These are phyloP conservation scores for Pichia nanzhaoensis DNA, from an alignment of 805 yeast species.

Conservation along the genomic window DNA sequence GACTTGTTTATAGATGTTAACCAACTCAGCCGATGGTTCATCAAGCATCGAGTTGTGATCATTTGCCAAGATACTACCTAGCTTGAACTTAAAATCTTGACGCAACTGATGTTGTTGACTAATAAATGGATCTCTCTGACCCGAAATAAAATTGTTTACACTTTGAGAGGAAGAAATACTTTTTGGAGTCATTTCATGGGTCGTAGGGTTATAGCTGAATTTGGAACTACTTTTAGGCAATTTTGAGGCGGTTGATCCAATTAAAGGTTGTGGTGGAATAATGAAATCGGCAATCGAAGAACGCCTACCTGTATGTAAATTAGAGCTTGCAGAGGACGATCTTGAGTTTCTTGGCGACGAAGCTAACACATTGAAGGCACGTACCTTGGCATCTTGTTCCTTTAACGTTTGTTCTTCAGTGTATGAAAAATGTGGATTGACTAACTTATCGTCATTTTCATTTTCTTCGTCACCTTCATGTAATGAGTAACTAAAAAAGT, in stretches of 20 bases:
- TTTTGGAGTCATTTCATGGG: conserved; percentile 20
- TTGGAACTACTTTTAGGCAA: conserved; percentile 15
- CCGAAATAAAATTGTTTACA: too few species aligned
- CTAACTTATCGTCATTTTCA: conserved; percentile 10
- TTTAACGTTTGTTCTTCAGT: conserved; percentile 57
- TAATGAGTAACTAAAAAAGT: conserved; percentile 8
- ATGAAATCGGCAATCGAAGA: conserved; percentile 31
- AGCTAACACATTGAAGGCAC: conserved; percentile 46
- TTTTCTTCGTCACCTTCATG: conserved; percentile 12
- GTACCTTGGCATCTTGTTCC: conserved; percentile 61
- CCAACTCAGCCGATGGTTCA: conserved; percentile 60
- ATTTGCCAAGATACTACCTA: conserved; percentile 40
- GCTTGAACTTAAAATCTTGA: conserved; percentile 28
- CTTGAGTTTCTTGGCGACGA: conserved; percentile 26
- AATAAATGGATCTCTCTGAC: conserved; percentile 4
- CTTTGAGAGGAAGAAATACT: not conserved
- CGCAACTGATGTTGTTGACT: conserved; percentile 15
- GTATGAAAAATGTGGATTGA: conserved; percentile 50
- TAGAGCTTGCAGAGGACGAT: conserved; percentile 21
- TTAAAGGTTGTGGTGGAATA: conserved; percentile 36
- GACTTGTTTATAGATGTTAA: conserved; percentile 56
- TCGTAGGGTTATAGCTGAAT: conserved; percentile 25
- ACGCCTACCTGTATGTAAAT: conserved; percentile 20
- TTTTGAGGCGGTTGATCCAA: conserved; percentile 15
- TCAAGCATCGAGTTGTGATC: conserved; percentile 46